These are phyloP conservation scores for Globisporangium yorkense DNA, from an alignment of 352 stramenopile genomes.

Conservation along the genomic window DNA sequence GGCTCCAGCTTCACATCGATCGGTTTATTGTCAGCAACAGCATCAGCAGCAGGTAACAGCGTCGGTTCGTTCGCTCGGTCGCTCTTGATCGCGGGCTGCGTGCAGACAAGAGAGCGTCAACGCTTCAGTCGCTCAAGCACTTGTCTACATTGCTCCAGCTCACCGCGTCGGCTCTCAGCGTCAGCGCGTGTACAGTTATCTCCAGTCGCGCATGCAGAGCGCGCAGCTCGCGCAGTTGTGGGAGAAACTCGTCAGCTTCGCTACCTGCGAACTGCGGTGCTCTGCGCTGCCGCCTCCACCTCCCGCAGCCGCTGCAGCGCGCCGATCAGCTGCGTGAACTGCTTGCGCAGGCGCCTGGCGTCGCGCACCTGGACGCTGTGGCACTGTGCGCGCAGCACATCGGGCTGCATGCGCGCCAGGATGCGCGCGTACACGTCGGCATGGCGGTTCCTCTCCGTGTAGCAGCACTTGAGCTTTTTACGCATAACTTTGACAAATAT, in stretches of 20 bases:
- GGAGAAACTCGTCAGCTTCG: background rate
- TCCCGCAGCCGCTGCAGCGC: conserved; percentile 19
- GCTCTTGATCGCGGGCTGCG: no score
- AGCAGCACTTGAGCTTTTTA: no score
- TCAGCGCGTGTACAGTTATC: background rate
- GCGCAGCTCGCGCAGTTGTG: background rate
- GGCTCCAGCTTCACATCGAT: no score
- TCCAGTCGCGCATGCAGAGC: background rate
- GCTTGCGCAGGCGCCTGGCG: conserved; percentile 1
- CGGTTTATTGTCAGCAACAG: no score
- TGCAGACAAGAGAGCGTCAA: background rate
- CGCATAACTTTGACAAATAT: no score
- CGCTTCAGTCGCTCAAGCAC: background rate
- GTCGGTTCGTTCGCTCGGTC: no score
- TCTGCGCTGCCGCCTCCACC: conserved; percentile 18
- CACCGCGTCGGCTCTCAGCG: background rate
- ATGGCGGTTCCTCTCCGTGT: no score
- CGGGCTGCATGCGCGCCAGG: conserved; percentile 17
- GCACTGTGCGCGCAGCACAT: conserved; percentile 20
- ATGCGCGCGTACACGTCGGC: conserved; percentile 27
- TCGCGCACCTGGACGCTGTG: conserved; percentile 14
- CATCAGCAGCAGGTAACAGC: no score
- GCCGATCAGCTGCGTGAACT: conserved; percentile 7
- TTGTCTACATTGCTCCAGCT: background rate
- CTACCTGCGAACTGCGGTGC: background rate